Evolutionary conservation across 495 filamentous ascomycete species (phyloP), one percentile per base, ranked within the genome.

Genomic region (Neurospora sp.): DNA sequence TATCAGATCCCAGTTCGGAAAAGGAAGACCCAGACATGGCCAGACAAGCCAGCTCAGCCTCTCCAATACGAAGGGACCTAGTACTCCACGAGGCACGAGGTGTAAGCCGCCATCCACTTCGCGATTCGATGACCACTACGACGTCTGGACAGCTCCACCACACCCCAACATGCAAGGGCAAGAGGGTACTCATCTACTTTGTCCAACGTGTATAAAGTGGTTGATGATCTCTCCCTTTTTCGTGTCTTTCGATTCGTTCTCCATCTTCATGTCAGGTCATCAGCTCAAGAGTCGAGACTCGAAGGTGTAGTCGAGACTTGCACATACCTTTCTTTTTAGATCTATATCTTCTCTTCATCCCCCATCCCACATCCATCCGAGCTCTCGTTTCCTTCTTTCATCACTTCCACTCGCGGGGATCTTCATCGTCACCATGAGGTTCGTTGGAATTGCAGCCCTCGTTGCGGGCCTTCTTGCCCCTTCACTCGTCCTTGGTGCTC

Each of bases 391-490:
- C 2, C 9, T 46, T n/a, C 5, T 39, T 69, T 37, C 16, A 14
- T 31, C 10, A 16, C 42, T 37, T 27, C 27, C 41, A 42, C 27
- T 69, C 18, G 2, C 0, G 12, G 12, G 14, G 16, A 14, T 31
- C 18, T 16, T 49, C 20, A 23, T 35, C 37, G 4, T 66, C 73
- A 78, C 23, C 66, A 80, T 80, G 79, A 79, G 72, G 69, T 74
- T 70, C 54, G 9, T 77, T 20, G 71, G 79, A 71, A 72, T 69
- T 10, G 71, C 73, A 18, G 79, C 79, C 44, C 70, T 80, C 40
- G 23, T 76, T 31, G 39, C 72, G 74, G 78, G 78, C 74, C 37
- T 78, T 14, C 60, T 79, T 41, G 78, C 74, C 40, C 76, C 79
- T 6, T 71, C 73, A 44, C 39, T 49, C 5, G 70, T 74, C 37